phyloP scores from a whole-genome alignment of 345 rosid genomes.

The Mangifera indica region DNA sequence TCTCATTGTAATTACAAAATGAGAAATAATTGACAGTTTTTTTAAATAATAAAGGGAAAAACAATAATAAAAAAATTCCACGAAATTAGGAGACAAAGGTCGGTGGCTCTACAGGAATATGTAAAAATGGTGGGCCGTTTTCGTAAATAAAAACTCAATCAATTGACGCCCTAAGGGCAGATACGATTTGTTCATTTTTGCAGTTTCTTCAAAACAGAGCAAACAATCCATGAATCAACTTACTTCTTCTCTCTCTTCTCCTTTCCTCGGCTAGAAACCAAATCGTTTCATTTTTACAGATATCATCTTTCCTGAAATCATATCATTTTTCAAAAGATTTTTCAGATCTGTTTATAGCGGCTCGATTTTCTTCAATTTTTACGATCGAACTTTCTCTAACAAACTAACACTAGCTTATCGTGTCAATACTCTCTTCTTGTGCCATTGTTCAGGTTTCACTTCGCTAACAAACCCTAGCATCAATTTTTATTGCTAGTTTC shows the following conservation, averaged over 20 bases:
- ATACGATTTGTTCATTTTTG: slow-evolving; percentile 13
- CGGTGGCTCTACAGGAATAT: slow-evolving; percentile 1
- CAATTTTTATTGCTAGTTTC: background rate
- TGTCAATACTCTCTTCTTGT: background rate
- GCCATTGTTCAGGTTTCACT: slow-evolving; percentile 2
- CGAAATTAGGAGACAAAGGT: background rate
- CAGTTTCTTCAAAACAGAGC: background rate
- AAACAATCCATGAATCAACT: slow-evolving; percentile 2
- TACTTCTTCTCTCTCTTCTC: background rate
- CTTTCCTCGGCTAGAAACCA: background rate
- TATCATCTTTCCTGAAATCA: background rate
- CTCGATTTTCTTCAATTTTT: slow-evolving; percentile 24
- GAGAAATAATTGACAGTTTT: no score
- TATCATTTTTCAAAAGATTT: background rate
- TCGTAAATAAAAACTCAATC: background rate
- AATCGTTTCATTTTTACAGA: background rate
- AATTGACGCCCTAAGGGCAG: slow-evolving; percentile 30
- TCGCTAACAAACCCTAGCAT: slow-evolving; percentile 24
- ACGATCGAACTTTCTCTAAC: slow-evolving; percentile 22
- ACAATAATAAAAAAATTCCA: background rate
- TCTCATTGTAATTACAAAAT: no score
- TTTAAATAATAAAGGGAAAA: no score
- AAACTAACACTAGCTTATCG: slow-evolving; percentile 13
- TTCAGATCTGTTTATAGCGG: slow-evolving; percentile 33
- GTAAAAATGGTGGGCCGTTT: slow-evolving; percentile 1